Evolutionary conservation across 1,284 basidiomycete species (phyloP).

Genomic region (Ustilago sp.): DNA sequence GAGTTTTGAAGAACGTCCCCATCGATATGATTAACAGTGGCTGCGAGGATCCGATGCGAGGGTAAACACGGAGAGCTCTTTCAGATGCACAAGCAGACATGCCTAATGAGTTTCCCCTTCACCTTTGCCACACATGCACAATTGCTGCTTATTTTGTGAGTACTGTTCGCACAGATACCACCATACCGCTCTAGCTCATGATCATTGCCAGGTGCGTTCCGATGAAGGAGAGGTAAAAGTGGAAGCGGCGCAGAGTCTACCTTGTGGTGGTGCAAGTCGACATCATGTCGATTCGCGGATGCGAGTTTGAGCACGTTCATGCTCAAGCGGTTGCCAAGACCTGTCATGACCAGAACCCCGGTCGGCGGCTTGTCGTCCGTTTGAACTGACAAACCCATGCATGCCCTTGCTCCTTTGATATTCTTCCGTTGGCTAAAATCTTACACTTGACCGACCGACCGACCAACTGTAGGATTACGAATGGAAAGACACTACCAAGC

Average conservation of each 20-base stretch:
- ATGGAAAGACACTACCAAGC: background rate
- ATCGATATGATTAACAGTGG: background rate
- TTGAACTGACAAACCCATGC: background rate
- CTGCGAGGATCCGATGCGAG: background rate
- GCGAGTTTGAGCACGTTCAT: slow-evolving; percentile 3
- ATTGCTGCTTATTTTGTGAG: background rate
- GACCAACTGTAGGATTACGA: background rate
- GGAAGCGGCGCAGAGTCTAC: no score
- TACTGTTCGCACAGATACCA: no score
- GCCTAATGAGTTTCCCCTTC: no score
- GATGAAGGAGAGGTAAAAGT: no score
- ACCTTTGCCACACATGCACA: background rate
- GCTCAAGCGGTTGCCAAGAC: slow-evolving; percentile 17
- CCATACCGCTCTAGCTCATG: no score
- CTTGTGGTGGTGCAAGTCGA: background rate
- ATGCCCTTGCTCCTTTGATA: background rate
- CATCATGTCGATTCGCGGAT: background rate
- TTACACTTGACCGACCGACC: slow-evolving; percentile 23
- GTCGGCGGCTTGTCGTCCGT: slow-evolving; percentile 12
- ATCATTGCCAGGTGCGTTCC: no score
- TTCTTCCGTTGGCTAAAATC: background rate
- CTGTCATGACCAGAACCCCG: slow-evolving; percentile 7
- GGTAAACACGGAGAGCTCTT: background rate
- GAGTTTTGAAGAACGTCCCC: background rate
- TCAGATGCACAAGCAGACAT: no score